Base-by-base conservation (phyloP, 495 filamentous ascomycete species). In the Lophiostoma macrostomum region DNA sequence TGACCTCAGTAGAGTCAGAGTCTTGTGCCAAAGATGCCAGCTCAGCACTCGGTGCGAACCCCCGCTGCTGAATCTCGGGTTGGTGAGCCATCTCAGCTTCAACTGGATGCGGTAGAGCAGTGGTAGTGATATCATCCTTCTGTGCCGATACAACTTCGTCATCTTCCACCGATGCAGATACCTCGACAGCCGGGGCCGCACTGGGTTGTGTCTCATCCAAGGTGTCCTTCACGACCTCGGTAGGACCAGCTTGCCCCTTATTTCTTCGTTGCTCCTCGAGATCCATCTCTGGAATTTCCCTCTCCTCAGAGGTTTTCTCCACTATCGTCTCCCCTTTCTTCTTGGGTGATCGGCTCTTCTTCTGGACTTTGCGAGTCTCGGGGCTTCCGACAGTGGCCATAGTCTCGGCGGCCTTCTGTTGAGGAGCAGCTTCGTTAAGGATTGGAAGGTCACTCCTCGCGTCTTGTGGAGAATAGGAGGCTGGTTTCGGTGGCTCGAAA, bases 391-490 rank as follows among this genome's bases (percentile, higher is more conserved):
- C 13, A 6, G 16, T 35, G 10, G 22, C 5, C 12, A 20, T 13
- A 8, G 7, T 20, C 6, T 35, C 38, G 12, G 10, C 36, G 14
- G 42, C 16, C 24, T 24, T 14, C 12, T 3, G 19, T 20, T 19
- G 29, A 5, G 1, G 14, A 5, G 20, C 16, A n/a, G 20, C 12
- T n/a, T 19, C 36, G 18, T n/a, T 7, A 18, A 27, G 20, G 16
- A n/a, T n/a, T n/a, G n/a, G 42, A 25, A 48, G 32, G 23, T 24
- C 40, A 40, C 58, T 56, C 28, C 58, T 44, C 14, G 46, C 58
- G 35, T 56, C 58, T 27, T 61, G 58, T 25, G 58, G 58, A 46
- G 58, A 61, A 40, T 61, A 61, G 10, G 38, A n/a, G 13, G 29
- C 44, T 18, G 52, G 49, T 13, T 22, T 27, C 7, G 24, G 6